A percentile compares a stretch with the other conserved stretches of the same genome.
Conservation (phyloP, 2,329 filamentous ascomycete genomes). For the Talaromyces sp. region DNA sequence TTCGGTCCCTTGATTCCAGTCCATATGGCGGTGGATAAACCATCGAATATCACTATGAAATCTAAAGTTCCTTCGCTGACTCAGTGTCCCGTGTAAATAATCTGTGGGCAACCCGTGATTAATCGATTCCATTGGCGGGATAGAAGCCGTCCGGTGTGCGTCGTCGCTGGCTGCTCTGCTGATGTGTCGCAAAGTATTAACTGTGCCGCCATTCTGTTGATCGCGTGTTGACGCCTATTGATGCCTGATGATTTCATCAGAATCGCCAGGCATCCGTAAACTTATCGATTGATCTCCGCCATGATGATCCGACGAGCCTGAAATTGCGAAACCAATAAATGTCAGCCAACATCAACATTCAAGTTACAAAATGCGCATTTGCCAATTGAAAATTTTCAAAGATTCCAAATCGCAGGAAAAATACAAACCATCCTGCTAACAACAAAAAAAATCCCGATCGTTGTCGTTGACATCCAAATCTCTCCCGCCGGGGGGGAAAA, state of each 20-base stretch:
- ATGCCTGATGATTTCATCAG: background rate
- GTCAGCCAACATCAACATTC: background rate
- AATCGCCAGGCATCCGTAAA: background rate
- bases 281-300: background rate
- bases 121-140: background rate
- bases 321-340: background rate
- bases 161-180: background rate
- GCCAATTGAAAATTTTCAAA: background rate
- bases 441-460: background rate
- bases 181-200: background rate
- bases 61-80: background rate
- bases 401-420: background rate
- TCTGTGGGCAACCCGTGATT: background rate
- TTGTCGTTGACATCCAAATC: background rate
- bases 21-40: background rate
- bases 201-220: background rate
- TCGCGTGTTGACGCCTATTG: background rate
- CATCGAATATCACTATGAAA: background rate
- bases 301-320: background rate
- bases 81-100: background rate
- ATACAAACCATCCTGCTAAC: background rate
- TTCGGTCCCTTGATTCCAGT: background rate
- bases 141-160: background rate
- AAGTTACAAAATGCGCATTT: background rate
- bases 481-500: background rate